A percentile compares a stretch with the other conserved stretches of the same genome.
These are phyloP conservation scores for Serendipita indica DNA, from an alignment of 768 basidiomycete species.

Conservation along the genomic window DNA sequence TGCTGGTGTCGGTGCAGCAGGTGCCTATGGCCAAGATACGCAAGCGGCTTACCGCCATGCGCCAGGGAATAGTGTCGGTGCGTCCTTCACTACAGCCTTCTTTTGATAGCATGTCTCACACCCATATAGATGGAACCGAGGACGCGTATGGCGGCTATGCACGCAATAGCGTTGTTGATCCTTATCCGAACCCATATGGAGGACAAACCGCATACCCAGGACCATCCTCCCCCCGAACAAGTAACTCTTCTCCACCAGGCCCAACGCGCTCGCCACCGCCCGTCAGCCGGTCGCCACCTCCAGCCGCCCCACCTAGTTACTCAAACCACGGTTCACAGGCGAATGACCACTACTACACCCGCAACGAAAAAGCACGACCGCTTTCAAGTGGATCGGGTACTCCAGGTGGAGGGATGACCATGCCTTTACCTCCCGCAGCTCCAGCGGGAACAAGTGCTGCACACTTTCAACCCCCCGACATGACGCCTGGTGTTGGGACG, in stretches of 20 bases:
- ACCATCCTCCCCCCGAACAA: too few species aligned
- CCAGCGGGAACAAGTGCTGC: background rate
- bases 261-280: background rate
- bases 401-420: background rate
- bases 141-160: constrained; percentile 5
- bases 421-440: background rate
- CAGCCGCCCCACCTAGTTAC: constrained; percentile 1
- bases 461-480: background rate
- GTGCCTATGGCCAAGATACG: constrained; percentile 5
- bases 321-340: background rate
- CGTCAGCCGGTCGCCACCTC: background rate
- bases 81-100: background rate
- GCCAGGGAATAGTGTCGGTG: background rate
- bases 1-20: constrained; percentile 9
- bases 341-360: background rate
- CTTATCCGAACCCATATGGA: constrained; percentile 2
- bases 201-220: background rate
- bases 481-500: too few species aligned
- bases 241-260: background rate
- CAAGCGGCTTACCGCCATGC: background rate
- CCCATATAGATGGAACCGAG: background rate
- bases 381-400: background rate
- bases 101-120: background rate
- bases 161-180: background rate
- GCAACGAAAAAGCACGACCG: background rate